Evolutionary conservation across 1,284 basidiomycete genomes (phyloP), one percentile per base, ranked within the genome.

Genomic region (Coniferiporia sulphurascens): DNA sequence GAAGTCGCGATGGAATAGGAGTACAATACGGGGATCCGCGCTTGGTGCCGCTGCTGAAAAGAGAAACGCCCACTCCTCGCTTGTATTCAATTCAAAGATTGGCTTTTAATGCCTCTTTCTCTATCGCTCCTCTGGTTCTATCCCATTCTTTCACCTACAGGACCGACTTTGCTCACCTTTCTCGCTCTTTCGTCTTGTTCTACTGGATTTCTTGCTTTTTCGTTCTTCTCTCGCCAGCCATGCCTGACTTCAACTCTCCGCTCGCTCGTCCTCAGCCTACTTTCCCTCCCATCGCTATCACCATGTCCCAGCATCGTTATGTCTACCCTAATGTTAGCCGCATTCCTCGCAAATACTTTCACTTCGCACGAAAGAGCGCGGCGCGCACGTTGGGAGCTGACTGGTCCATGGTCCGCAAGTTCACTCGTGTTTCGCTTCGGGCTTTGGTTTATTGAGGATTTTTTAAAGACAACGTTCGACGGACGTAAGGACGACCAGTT

Each of bases 41-140:
- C 41, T 22, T 45, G 41, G 35, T 41, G 7, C 38, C 38, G 38
- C 15, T 15, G 34, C 54, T 48, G 45, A 46, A 55, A 55, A 55
- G 21, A 32, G 45, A 27, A 38, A 55, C 54, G 54, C 54, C 54
- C 54, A 48, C 45, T 22, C 45, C 9, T 55, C 45, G 45, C 32
- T 41, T 41, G 38, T 8, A 41, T 3, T 41, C 38, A 41, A 41
- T 15, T 41, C 15, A 41, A 41, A 4, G 38, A 8, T 48, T 15
- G 27, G 17, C 32, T 21, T 49, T n/a, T 36, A 36, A 55, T 48
- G 45, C 44, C 48, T 10, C 4, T 0, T 32, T 4, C 15, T 19
- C 46, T 9, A 17, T 22, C 5, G 22, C 41, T 19, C 35, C 9
- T 44, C 53, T 55, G 10, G 9, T 3, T 27, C 17, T 12, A 8